Evolutionary conservation across 1,284 basidiomycete genomes (phyloP), one percentile per base, ranked within the genome.

Genomic region (Fistulinella cinereoalba): DNA sequence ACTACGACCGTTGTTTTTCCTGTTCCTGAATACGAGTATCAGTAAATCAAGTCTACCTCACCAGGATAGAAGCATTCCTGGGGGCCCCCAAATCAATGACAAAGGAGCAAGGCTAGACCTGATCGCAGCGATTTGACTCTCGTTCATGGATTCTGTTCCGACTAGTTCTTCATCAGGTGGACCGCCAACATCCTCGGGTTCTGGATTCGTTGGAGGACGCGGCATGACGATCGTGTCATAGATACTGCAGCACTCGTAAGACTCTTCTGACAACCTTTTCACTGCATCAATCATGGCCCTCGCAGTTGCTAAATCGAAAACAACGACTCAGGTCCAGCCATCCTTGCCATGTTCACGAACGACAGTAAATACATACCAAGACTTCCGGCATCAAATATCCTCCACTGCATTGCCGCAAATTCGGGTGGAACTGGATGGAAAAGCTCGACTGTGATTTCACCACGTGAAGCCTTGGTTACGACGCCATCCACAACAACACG

Each of bases 1-100:
- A 84, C 73, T 2, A 84, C 79, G 1, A 84, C 82, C 0, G 80
- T 83, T 0, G 81, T 84, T 62, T 85, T 85, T 27, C 83, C 81
- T 0, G 82, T 85, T 1, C 82, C 82, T 83, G 40, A 1, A 10
- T 18, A 21, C 1, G 3, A 6, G 1, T 3, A 2, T 47, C 32
- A 40, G 16, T 24, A 15, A 16, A 7, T 5, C 3, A 33, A 31
- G 6, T 5, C 16, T 25, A 12, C 11, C 2, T 4, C 10, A 29
- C 31, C 9, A 9, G 9, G n/a, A 3, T 3, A 37, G 7, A 4
- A 4, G 51, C 66, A 40, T 52, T 78, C 81, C 80, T 50, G 82
- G 81, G 19, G 81, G 81, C 3, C 81, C 81, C 82, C 81, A 83
- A 11, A 84, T 81, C 28, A 84, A 56, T 23, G 78, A 76, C 10